These are phyloP conservation scores for Ustilago nuda DNA, from an alignment of 1,284 basidiomycete genomes.

Conservation along the genomic window DNA sequence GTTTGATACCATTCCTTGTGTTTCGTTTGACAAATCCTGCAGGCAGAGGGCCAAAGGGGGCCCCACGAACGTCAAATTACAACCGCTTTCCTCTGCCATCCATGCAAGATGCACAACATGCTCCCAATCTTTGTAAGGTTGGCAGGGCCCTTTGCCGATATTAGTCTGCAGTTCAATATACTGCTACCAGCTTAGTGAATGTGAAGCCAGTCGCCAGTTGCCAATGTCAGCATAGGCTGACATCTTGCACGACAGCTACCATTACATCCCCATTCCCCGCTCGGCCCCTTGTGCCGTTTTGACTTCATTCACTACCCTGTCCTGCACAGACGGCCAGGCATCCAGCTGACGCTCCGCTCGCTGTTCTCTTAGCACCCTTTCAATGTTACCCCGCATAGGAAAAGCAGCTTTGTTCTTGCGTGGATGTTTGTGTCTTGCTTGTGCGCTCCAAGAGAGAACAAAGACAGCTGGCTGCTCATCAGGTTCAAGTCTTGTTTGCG, in stretches of 20 bases:
- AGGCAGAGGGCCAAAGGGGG: background rate
- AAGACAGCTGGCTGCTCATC: background rate
- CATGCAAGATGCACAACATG: slow-evolving; percentile 6
- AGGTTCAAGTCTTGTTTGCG: background rate
- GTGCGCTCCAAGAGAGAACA: no score
- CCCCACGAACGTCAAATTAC: background rate
- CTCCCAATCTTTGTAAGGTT: no score
- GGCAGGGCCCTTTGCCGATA: no score
- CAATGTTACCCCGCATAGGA: slow-evolving; percentile 4
- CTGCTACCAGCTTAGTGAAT: background rate
- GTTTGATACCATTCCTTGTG: background rate
- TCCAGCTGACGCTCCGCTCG: background rate
- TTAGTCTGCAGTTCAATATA: no score
- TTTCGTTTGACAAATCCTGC: background rate
- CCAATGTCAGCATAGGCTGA: background rate
- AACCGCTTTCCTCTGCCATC: background rate
- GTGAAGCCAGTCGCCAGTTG: background rate
- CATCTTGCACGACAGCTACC: background rate
- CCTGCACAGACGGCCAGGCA: background rate
- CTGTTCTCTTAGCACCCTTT: background rate
- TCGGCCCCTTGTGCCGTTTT: background rate
- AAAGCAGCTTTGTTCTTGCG: background rate
- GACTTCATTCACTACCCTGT: background rate
- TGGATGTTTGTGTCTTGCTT: background rate
- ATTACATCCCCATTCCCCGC: background rate